Conservation (phyloP, 2,329 filamentous ascomycete genomes). For the Curvularia verruculosa region DNA sequence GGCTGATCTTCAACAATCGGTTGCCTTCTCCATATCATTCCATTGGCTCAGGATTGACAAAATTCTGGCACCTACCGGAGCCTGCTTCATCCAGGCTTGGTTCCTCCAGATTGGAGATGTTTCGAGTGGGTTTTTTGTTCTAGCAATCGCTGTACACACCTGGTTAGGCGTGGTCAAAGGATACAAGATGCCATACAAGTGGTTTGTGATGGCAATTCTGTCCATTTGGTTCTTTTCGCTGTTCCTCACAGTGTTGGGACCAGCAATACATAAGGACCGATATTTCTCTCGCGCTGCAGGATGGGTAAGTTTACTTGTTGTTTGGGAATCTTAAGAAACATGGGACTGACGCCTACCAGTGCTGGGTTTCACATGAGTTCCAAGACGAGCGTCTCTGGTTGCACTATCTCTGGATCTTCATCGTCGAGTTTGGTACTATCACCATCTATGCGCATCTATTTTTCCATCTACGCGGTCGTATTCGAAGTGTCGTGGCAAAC, state of each 20-base stretch:
- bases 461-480: conserved; percentile 55
- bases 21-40: conserved; percentile 57
- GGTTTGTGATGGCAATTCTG: conserved; percentile 54
- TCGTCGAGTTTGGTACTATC: conserved; percentile 59
- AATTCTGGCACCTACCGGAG: conserved; percentile 52
- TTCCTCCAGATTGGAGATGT: conserved; percentile 61
- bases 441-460: conserved; percentile 57
- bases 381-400: conserved; percentile 57
- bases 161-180: conserved; percentile 58
- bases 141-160: conserved; percentile 62
- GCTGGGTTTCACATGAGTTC: conserved; percentile 56
- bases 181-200: conserved; percentile 53
- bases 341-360: conserved; percentile 38
- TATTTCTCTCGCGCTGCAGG: conserved; percentile 58
- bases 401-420: conserved; percentile 62
- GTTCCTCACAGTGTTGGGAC: conserved; percentile 55
- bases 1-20: conserved; percentile 60
- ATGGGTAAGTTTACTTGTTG: conserved; percentile 38
- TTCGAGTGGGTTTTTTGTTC: conserved; percentile 59
- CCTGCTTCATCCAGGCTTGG: conserved; percentile 59
- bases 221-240: conserved; percentile 55
- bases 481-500: conserved; percentile 47
- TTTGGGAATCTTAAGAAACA: neutral
- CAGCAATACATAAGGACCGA: conserved; percentile 49
- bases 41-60: conserved; percentile 55